Evolutionary conservation across 257 asterid species (phyloP).

Genomic region (Solanum tarijense): DNA sequence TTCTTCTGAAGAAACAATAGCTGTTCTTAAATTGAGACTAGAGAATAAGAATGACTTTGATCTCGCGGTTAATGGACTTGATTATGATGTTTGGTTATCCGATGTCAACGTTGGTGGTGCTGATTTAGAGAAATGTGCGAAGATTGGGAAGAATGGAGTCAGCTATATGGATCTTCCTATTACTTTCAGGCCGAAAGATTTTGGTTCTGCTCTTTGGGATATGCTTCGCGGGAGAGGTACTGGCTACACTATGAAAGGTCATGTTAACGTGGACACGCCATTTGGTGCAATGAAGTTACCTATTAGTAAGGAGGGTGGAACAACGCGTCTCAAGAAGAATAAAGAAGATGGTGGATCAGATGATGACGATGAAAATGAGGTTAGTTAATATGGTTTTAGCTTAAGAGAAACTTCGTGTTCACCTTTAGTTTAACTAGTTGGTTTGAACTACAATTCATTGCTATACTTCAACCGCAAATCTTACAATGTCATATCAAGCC

Average conservation of each 20-base stretch:
- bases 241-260: constrained; percentile 80
- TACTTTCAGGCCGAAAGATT: constrained; percentile 96
- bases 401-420: neutral
- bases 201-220: constrained; percentile 97
- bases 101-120: constrained; percentile 70
- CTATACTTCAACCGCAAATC: neutral
- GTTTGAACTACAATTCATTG: neutral
- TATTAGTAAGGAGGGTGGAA: constrained; percentile 82
- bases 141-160: constrained; percentile 52
- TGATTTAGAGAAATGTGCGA: constrained; percentile 48
- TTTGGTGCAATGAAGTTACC: constrained; percentile 94
- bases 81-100: constrained; percentile 82
- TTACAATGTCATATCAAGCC: neutral
- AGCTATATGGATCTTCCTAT: constrained; percentile 61
- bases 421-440: neutral
- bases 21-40: constrained; percentile 67
- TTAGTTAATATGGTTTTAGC: neutral
- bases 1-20: constrained; percentile 81
- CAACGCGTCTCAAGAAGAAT: constrained; percentile 75
- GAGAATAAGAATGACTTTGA: constrained; percentile 91
- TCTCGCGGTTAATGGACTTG: constrained; percentile 64
- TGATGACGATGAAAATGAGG: constrained; percentile 57
- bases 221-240: constrained; percentile 93
- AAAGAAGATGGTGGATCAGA: constrained; percentile 60
- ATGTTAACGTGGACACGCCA: constrained; percentile 68